Percentiles rank a stretch among this genome's conserved stretches.
phyloP scores from a whole-genome alignment of 2,329 filamentous ascomycete species.

The Zalaria sp. region DNA sequence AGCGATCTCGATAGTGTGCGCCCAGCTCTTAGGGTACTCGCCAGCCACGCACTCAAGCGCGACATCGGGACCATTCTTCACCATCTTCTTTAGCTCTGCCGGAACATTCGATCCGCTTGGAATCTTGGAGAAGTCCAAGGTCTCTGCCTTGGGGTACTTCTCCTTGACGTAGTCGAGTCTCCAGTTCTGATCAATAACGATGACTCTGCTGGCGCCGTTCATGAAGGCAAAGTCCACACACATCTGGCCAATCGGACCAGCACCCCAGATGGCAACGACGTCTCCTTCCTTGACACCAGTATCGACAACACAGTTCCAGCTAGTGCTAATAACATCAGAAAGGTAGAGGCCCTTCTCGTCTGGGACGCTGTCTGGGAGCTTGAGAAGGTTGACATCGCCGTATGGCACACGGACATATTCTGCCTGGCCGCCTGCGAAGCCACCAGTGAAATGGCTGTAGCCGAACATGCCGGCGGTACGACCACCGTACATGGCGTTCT shows the following conservation, averaged over 20 bases:
- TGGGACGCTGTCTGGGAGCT: slow-evolving; percentile 63
- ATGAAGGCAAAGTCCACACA: slow-evolving; percentile 51
- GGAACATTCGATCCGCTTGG: slow-evolving; percentile 47
- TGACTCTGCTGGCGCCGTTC: slow-evolving; percentile 62
- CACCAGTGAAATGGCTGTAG: slow-evolving; percentile 60
- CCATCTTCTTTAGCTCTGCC: slow-evolving; percentile 58
- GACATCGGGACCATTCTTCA: slow-evolving; percentile 60
- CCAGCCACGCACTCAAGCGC: slow-evolving; percentile 54
- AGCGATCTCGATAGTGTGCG: slow-evolving; percentile 44
- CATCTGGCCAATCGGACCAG: slow-evolving; percentile 74
- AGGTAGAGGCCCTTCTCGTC: slow-evolving; percentile 76
- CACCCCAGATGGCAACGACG: slow-evolving; percentile 74
- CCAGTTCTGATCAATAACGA: slow-evolving; percentile 64
- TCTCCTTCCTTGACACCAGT: slow-evolving; percentile 68
- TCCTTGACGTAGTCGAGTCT: slow-evolving; percentile 54
- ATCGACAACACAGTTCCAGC: slow-evolving; percentile 71
- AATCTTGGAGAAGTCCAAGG: slow-evolving; percentile 55
- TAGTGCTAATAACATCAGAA: slow-evolving; percentile 66
- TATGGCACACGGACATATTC: slow-evolving; percentile 75
- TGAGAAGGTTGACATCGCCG: slow-evolving; percentile 67
- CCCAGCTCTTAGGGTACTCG: slow-evolving; percentile 49
- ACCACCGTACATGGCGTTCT: slow-evolving; percentile 65
- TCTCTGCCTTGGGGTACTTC: slow-evolving; percentile 51
- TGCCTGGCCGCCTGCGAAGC: slow-evolving; percentile 76
- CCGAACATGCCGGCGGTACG: slow-evolving; percentile 54